Evolutionary conservation across 305 asterid species (phyloP), one percentile per base, ranked within the genome.

Genomic region (Fraxinus ornus): DNA sequence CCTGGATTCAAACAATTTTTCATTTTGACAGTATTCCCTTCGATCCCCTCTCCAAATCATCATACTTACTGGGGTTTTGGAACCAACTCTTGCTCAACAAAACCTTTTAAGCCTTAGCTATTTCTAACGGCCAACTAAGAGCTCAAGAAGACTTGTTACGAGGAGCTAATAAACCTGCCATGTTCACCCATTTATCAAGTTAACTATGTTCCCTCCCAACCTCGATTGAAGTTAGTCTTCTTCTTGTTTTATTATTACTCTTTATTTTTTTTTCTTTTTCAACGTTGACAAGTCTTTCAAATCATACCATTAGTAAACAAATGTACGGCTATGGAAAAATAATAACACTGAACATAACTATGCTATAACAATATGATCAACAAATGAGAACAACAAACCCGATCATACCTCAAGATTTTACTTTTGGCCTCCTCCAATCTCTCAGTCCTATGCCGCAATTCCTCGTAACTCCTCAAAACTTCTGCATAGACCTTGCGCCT

Each of bases 381-480:
- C 7, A 17, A 71, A 71, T 2, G 22, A 71, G 76, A 71, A 71
- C 47, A 28, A 70, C 1, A 30, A 72, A 21, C n/a, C 44, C 24
- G 10, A 22, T 0, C 15, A 71, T 84, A 94, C 98, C 97, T 90
- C 89, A 91, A 84, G 74, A 94, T 82, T 78, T 79, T 83, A 49
- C 3, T 73, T 85, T 89, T 95, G 32, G 89, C 87, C 60, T 80
- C 89, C 73, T 88, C 87, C 86, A 94, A 83, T 62, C 86, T 72
- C 78, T 80, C 87, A 47, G 75, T 71, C 78, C 88, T 81, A 76
- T 75, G 62, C 26, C 75, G 80, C 41, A 83, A 79, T 2, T 87
- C 94, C 78, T 86, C 90, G 33, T 91, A 93, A 83, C 87, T 90
- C 86, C 83, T 85, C 86, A 88, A 85, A 76, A 94, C 87, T 9